Conservation (phyloP, 106 monocot species). For the Platanthera guangdongensis region DNA sequence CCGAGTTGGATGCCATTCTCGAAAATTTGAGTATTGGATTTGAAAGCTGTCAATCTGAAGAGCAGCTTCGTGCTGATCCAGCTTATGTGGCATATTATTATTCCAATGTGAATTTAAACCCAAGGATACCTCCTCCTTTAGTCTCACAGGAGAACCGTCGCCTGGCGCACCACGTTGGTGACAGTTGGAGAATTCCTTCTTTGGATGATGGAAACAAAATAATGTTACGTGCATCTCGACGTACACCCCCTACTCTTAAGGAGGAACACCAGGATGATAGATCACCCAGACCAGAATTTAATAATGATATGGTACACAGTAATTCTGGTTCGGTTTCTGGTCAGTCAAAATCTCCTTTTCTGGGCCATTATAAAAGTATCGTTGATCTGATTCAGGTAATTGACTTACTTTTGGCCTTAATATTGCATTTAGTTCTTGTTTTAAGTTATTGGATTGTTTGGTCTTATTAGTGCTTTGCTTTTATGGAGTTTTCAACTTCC, state of each 20-base stretch:
- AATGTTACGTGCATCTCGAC: slow-evolving; percentile 24
- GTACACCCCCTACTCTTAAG: slow-evolving; percentile 53
- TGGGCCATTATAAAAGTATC: slow-evolving; percentile 44
- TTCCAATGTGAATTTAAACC: slow-evolving; percentile 82
- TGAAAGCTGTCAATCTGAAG: slow-evolving; percentile 45
- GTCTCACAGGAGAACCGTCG: slow-evolving; percentile 51
- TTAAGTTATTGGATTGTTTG: not conserved
- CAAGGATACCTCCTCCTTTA: slow-evolving; percentile 85
- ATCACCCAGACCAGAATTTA: slow-evolving; percentile 32
- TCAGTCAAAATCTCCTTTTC: slow-evolving; percentile 15
- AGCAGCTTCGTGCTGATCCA: slow-evolving; percentile 70
- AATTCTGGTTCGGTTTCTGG: slow-evolving; percentile 16
- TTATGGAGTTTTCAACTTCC: not conserved
- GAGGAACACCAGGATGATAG: slow-evolving; percentile 82
- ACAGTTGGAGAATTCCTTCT: slow-evolving; percentile 32
- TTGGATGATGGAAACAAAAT: slow-evolving; percentile 41
- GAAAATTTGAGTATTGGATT: slow-evolving; percentile 24
- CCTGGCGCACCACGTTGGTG: slow-evolving; percentile 34
- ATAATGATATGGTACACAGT: slow-evolving; percentile 5
- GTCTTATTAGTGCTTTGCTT: not conserved
- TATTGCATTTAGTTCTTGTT: not conserved
- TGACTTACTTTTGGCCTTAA: not conserved
- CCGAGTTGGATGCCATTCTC: slow-evolving; percentile 25
- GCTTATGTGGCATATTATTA: slow-evolving; percentile 72
- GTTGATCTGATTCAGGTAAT: slow-evolving; percentile 62